phyloP scores from a whole-genome alignment of 352 stramenopile genomes.

The Phytophthora sansomeana region DNA sequence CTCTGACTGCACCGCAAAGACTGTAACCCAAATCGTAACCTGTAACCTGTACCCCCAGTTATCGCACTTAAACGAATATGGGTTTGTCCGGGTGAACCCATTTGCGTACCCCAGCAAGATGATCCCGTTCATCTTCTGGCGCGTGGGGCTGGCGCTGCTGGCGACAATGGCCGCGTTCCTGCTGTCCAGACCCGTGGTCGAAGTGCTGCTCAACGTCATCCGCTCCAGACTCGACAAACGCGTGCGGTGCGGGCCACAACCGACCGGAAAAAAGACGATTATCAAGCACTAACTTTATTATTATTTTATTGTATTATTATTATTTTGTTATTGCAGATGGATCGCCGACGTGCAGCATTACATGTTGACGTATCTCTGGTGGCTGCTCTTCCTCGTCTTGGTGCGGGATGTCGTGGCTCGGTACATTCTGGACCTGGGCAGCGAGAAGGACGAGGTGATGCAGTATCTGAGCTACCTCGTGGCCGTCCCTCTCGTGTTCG shows the following conservation, averaged over 20 bases:
- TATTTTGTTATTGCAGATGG: conserved; percentile 49
- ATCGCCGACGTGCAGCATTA: conserved; percentile 83
- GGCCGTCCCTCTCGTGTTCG: conserved; percentile 74
- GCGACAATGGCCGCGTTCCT: conserved; percentile 58
- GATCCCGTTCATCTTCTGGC: conserved; percentile 56
- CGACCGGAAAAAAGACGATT: not conserved
- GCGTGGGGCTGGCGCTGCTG: conserved; percentile 57
- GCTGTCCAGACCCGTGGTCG: conserved; percentile 56
- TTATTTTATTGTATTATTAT: not conserved
- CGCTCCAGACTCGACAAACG: conserved; percentile 67
- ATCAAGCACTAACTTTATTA: conserved; percentile 12
- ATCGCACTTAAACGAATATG: not conserved
- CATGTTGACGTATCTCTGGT: conserved; percentile 82
- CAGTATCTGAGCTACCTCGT: conserved; percentile 64
- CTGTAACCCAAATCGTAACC: not conserved
- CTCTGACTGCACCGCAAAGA: conserved; percentile 19
- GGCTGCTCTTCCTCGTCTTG: conserved; percentile 66
- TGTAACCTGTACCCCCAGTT: conserved; percentile 1
- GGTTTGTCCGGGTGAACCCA: too few species aligned
- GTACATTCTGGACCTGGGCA: conserved; percentile 64
- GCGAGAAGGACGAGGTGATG: conserved; percentile 55
- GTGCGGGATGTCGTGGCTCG: conserved; percentile 50
- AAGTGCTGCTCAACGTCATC: conserved; percentile 58
- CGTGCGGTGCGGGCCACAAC: conserved; percentile 44
- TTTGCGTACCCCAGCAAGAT: not conserved